Evolutionary conservation across 2,329 filamentous ascomycete species (phyloP).

Genomic region (Neurospora crassa): DNA sequence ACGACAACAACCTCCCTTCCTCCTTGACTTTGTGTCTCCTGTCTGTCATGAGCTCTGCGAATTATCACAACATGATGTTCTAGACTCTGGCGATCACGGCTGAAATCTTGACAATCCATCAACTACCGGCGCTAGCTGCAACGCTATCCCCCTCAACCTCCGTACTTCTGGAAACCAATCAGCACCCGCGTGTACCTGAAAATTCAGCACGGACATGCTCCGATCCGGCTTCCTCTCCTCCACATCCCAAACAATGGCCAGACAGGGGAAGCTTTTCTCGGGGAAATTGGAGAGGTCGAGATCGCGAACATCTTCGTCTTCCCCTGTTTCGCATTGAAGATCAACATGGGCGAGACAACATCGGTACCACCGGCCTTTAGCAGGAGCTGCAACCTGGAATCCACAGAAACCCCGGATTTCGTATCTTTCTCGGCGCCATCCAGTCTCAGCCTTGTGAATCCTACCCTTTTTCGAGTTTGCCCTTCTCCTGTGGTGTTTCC

Average conservation of each 20-base stretch:
- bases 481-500: background rate
- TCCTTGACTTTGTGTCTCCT: background rate
- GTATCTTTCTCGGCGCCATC: background rate
- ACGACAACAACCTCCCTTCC: background rate
- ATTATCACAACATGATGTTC: background rate
- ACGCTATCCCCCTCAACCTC: background rate
- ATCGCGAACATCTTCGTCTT: background rate
- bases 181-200: background rate
- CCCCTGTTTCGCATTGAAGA: background rate
- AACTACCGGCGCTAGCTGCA: background rate
- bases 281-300: background rate
- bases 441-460: background rate
- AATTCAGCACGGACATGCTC: background rate
- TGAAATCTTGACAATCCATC: background rate
- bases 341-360: background rate
- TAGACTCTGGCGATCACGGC: background rate
- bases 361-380: background rate
- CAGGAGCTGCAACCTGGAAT: background rate
- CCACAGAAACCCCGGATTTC: background rate
- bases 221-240: background rate
- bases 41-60: background rate
- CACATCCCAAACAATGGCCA: slow-evolving; percentile 16
- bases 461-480: background rate
- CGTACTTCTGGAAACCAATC: background rate
- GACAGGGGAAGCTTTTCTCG: slow-evolving; percentile 10